These are phyloP conservation scores for Zygnema cylindricum DNA, from an alignment of 139 green algal species.

Conservation along the genomic window DNA sequence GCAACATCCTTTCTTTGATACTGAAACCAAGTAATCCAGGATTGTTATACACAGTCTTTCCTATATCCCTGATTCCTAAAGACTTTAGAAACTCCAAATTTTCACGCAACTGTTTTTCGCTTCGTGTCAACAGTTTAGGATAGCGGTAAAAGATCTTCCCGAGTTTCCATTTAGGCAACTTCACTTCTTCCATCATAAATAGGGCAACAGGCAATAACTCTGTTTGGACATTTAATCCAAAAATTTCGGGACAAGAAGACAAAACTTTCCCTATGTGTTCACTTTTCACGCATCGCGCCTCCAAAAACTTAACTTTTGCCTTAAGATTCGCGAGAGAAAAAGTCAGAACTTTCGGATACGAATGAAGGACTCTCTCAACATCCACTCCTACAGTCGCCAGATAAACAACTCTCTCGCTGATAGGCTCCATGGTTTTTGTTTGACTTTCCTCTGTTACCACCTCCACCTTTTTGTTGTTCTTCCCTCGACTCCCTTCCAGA, in stretches of 20 bases:
- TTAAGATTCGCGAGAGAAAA: neutral
- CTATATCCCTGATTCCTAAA: conserved; percentile 19
- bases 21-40: conserved; percentile 15
- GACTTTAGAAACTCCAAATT: conserved; percentile 31
- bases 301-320: conserved; percentile 24
- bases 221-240: neutral
- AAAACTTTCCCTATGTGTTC: conserved; percentile 11
- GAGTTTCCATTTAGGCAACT: neutral
- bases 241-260: conserved; percentile 5
- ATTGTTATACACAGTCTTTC: conserved; percentile 22
- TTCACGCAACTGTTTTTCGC: conserved; percentile 13
- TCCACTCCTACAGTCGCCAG: conserved; percentile 35
- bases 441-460: neutral
- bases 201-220: neutral
- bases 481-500: neutral
- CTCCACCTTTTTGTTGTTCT: neutral
- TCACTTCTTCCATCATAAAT: conserved; percentile 26
- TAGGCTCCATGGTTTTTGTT: neutral
- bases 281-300: neutral
- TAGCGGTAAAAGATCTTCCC: conserved; percentile 11
- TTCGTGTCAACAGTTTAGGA: conserved; percentile 5
- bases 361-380: neutral
- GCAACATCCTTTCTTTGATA: conserved; percentile 24
- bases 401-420: conserved; percentile 36
- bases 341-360: neutral